Evolutionary conservation across 441 rosid species (phyloP).

Genomic region (Adansonia rubrostipa): DNA sequence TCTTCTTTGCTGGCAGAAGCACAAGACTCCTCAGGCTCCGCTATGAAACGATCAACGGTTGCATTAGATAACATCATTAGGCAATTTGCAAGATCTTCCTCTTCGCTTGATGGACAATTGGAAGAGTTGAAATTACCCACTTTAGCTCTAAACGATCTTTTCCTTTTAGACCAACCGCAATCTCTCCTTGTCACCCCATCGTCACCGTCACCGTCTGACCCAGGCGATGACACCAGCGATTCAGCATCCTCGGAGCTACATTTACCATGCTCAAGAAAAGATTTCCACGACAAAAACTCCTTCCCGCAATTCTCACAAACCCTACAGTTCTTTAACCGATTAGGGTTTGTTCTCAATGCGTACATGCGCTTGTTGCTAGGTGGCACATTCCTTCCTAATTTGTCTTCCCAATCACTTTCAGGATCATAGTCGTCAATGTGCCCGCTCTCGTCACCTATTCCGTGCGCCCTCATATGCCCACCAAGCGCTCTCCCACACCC

Average conservation of each 20-base stretch:
- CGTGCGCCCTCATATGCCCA: conserved; percentile 85
- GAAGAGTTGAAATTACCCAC: conserved; percentile 38
- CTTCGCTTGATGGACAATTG: conserved; percentile 71
- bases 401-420: conserved; percentile 62
- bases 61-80: conserved; percentile 89
- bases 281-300: conserved; percentile 72
- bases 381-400: conserved; percentile 41
- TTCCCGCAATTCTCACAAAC: conserved; percentile 74
- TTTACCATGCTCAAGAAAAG: conserved; percentile 68
- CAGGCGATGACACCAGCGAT: conserved; percentile 53
- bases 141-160: conserved; percentile 56
- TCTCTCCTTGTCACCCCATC: conserved; percentile 38
- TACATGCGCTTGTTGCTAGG: conserved; percentile 62
- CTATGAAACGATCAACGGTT: conserved; percentile 43
- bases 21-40: conserved; percentile 69
- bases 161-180: conserved; percentile 63
- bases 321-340: conserved; percentile 58
- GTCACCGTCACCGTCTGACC: conserved; percentile 45
- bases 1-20: conserved; percentile 76
- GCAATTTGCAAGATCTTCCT: conserved; percentile 93
- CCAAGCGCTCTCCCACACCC: conserved; percentile 72
- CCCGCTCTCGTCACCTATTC: conserved; percentile 57
- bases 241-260: conserved; percentile 57
- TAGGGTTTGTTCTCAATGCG: conserved; percentile 66
- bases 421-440: conserved; percentile 58